Evolutionary conservation across 331 rosid species (phyloP), one percentile per base, ranked within the genome.

Genomic region (Phaseolus coccineus): DNA sequence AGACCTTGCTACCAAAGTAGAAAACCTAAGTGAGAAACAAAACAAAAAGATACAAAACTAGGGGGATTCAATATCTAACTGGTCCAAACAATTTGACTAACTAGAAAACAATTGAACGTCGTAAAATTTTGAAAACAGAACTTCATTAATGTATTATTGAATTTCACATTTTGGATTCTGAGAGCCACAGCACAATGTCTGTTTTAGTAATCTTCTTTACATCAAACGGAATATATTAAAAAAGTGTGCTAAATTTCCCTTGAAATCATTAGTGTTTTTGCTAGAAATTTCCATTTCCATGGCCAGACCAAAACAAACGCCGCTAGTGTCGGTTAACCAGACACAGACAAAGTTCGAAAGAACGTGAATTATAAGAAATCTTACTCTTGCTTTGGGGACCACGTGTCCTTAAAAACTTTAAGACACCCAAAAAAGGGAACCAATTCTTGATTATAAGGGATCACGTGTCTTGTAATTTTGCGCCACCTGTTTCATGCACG

Each of bases 281-380:
- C 19, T 27, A 15, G 24, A 30, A 33, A 15, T 5, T 62, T 46
- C 51, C 5, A 51, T 51, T 51, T 63, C 27, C 33, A 0, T 39
- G 28, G n/a, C 62, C 19, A 10, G 42, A 70, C 74, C 63, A 1
- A 42, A 33, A 65, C 15, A n/a, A 6, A 48, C 59, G 81, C 62
- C 82, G 62, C 6, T 4, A 62, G n/a, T 40, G 79, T 71, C 79
- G 77, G 64, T 7, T 33, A 42, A 44, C 58, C 35, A 24, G 37
- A 5, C 50, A 39, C 2, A 5, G 82, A 51, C 51, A 64, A 50
- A 61, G 42, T 50, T 24, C 10, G 0, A 42, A 42, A 69, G 52
- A 44, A 6, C 6, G 15, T 19, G n/a, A 55, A 2, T 16, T 24
- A 27, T 8, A 6, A 22, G 1, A 8, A 16, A 40, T 0, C 6